A percentile compares a stretch with the other conserved stretches of the same genome.
phyloP scores from a whole-genome alignment of 345 rosid species.

The Syzygium grande region DNA sequence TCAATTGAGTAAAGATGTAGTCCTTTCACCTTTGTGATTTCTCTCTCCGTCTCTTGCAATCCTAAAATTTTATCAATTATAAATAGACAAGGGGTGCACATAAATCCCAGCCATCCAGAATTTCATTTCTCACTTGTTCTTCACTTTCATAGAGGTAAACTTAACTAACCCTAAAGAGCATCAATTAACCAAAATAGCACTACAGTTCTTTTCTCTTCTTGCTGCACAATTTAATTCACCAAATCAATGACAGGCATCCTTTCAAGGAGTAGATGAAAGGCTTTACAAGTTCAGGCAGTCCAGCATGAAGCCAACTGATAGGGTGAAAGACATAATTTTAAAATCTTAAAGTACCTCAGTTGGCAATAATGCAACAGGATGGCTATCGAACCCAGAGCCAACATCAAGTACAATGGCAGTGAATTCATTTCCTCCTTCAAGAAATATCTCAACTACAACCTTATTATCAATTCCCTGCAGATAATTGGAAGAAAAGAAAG shows the following conservation, averaged over 20 bases:
- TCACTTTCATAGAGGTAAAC: not conserved
- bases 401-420: conserved; percentile 92
- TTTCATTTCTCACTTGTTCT: not conserved
- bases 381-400: conserved; percentile 65
- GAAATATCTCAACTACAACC: conserved; percentile 69
- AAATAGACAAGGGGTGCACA: not conserved
- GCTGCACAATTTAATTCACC: not conserved
- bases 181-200: not conserved
- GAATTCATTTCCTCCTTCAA: conserved; percentile 83
- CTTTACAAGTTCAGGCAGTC: not conserved
- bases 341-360: conserved; percentile 58
- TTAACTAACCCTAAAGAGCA: not conserved
- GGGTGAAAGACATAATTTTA: not conserved
- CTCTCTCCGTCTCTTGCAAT: not conserved
- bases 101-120: not conserved
- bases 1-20: not conserved
- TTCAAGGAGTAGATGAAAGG: not conserved
- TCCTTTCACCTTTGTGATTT: not conserved
- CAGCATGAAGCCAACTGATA: not conserved
- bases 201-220: not conserved
- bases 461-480: conserved; percentile 77
- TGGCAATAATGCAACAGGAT: conserved; percentile 77
- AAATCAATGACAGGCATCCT: not conserved
- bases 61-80: not conserved
- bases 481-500: not conserved